Base-by-base conservation (phyloP, 352 stramenopile species). In the Vaucheria bursata region DNA sequence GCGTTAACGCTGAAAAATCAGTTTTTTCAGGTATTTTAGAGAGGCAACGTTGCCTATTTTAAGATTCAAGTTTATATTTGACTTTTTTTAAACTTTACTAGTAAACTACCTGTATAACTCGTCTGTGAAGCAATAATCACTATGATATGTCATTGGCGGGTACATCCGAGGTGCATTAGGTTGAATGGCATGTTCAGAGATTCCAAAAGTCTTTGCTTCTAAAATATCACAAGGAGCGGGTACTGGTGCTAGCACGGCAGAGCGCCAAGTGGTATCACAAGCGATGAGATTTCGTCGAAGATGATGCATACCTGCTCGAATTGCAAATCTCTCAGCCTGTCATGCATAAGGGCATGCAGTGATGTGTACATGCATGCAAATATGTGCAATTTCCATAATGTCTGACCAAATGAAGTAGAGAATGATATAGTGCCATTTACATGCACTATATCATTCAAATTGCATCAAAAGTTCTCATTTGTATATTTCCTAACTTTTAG, bases 121-220 rank as follows among this genome's bases (percentile, higher is more conserved):
- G 50, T 83, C 73, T 37, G 40, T 72, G 36, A 50, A 81, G 7
- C 78, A 68, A 34, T 80, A 50, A 73, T 83, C 78, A 0, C 38
- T 75, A 49, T 85, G 81, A 31, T 77, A 85, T 18, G 78, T 83
- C 66, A 50, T 83, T 1, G 78, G 66, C 8, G 36, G 38, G 59
- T 72, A 80, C 32, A 83, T 69, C 33, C 53, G 50, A 6, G 72
- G 8, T 2, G 32, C 75, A 72, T 85, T 85, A 12, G 79, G 73
- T 5, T 83, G n/a, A 2, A 75, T 79, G 34, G 73, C 79, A 7
- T 52, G 50, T 29, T 71, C 50, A 0, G 81, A 84, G 25, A 85
- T 75, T 0, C 81, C 81, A 72, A 85, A 85, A 0, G 69, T 67
- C 31, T 77, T 34, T 2, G 78, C 77, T 12, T 75, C 38, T 12